A percentile compares a stretch with the other conserved stretches of the same genome.
Conservation (phyloP, 805 yeast species). For the Ogataea trehalophila region DNA sequence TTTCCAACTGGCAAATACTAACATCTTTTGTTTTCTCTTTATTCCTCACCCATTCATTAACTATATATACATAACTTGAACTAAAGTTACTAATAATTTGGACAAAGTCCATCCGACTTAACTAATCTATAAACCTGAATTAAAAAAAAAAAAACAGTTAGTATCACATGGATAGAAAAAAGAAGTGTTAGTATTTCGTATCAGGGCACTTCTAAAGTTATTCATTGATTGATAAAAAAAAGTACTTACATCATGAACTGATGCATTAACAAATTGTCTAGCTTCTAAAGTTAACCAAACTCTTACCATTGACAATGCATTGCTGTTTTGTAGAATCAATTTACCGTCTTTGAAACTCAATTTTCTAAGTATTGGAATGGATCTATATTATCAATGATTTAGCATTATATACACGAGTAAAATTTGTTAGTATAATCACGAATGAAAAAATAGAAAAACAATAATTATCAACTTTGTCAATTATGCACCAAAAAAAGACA, state of each 20-base stretch:
- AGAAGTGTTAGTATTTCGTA: not conserved
- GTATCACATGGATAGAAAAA: not conserved
- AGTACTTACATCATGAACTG: constrained; percentile 73
- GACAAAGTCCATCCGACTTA: constrained; percentile 61
- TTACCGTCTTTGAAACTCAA: constrained; percentile 70
- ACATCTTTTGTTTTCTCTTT: not conserved
- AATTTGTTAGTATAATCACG: constrained; percentile 8
- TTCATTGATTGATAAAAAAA: not conserved
- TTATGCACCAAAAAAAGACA: not conserved
- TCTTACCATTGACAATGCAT: constrained; percentile 74
- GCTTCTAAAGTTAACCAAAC: constrained; percentile 91
- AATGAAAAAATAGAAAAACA: constrained; percentile 24
- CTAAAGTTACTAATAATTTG: constrained; percentile 41
- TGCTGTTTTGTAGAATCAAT: constrained; percentile 48
- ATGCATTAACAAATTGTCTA: constrained; percentile 77
- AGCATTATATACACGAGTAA: not conserved
- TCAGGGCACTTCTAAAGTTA: not conserved
- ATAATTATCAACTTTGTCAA: not conserved
- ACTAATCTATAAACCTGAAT: constrained; percentile 45
- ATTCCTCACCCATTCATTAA: not conserved
- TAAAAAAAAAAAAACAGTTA: not conserved
- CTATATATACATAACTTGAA: not conserved
- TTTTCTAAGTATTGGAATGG: constrained; percentile 80
- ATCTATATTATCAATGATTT: constrained; percentile 34
- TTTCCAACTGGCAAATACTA: not conserved